Conservation (phyloP, 1,284 basidiomycete genomes). For the Porodaedalea pini region DNA sequence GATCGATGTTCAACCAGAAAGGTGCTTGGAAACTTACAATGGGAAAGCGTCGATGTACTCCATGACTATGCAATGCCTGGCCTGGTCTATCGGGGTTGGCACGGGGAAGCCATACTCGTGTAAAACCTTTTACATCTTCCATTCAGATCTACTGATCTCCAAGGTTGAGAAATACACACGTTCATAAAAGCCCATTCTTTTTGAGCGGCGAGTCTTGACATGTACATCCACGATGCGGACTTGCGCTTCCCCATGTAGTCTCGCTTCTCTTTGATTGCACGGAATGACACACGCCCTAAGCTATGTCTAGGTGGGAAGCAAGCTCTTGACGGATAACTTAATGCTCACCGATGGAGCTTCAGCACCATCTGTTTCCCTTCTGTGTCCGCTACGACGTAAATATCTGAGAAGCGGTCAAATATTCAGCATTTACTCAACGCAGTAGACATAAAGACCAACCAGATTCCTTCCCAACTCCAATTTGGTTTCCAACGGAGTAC, state of each 20-base stretch:
- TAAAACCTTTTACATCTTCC: slow-evolving; percentile 59
- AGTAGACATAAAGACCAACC: slow-evolving; percentile 43
- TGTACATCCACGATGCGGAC: slow-evolving; percentile 99
- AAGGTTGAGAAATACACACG: slow-evolving; percentile 39
- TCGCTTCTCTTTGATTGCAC: slow-evolving; percentile 94
- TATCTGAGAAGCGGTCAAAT: slow-evolving; percentile 52
- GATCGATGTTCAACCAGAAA: background rate
- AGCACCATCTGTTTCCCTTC: slow-evolving; percentile 85
- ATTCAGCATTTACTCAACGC: background rate
- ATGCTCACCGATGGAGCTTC: slow-evolving; percentile 81
- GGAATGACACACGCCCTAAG: slow-evolving; percentile 93
- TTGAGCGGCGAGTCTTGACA: slow-evolving; percentile 93
- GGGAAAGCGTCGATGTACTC: slow-evolving; percentile 93
- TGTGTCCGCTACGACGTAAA: slow-evolving; percentile 87
- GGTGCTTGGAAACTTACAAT: slow-evolving; percentile 52
- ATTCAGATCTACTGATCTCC: background rate
- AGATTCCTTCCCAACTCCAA: slow-evolving; percentile 97
- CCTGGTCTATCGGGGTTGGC: slow-evolving; percentile 90
- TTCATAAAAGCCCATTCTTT: slow-evolving; percentile 99
- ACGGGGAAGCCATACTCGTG: slow-evolving; percentile 93
- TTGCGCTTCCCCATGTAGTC: slow-evolving; percentile 97
- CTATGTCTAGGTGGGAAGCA: slow-evolving; percentile 40
- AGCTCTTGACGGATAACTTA: slow-evolving; percentile 1
- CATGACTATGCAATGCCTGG: slow-evolving; percentile 95
- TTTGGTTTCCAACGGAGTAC: slow-evolving; percentile 91